A percentile compares a stretch with the other conserved stretches of the same genome.
Evolutionary conservation across 2,329 filamentous ascomycete species (phyloP).

Genomic region (Fusarium tjaetaba): DNA sequence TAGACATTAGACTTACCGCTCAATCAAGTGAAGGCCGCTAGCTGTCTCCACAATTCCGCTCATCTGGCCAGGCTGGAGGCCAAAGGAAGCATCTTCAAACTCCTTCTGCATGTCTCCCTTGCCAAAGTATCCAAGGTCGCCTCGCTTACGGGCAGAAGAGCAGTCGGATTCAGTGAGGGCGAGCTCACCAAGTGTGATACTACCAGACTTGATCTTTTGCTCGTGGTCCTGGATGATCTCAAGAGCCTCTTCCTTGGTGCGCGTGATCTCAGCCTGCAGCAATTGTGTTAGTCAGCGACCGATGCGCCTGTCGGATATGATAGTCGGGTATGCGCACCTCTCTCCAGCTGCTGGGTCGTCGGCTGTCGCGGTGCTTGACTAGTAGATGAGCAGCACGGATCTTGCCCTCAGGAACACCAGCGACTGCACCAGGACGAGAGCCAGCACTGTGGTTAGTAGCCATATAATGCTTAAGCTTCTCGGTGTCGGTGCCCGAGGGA

Average conservation of each 20-base stretch:
- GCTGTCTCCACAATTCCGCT: constrained; percentile 91
- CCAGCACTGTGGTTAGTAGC: constrained; percentile 79
- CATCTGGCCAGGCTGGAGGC: constrained; percentile 85
- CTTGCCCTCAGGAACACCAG: constrained; percentile 72
- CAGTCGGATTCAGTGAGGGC: constrained; percentile 93
- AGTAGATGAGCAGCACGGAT: constrained; percentile 93
- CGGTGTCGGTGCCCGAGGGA: constrained; percentile 85
- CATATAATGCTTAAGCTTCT: constrained; percentile 96
- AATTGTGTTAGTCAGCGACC: background rate
- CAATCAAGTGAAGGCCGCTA: constrained; percentile 94
- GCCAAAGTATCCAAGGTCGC: constrained; percentile 95
- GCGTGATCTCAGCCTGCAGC: constrained; percentile 77
- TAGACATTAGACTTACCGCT: constrained; percentile 72
- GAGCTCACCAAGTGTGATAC: constrained; percentile 79
- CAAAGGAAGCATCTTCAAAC: constrained; percentile 96
- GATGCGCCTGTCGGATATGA: background rate
- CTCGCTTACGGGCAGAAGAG: constrained; percentile 91
- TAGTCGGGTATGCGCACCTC: constrained; percentile 60
- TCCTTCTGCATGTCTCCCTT: constrained; percentile 98
- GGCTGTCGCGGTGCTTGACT: constrained; percentile 90
- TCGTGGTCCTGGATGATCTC: constrained; percentile 81
- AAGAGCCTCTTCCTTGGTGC: constrained; percentile 86
- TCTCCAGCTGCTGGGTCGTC: constrained; percentile 92
- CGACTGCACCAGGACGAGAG: constrained; percentile 52
- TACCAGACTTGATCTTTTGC: constrained; percentile 76